These are phyloP conservation scores for Cryptococcus floricola DNA, from an alignment of 1,284 basidiomycete species.

Conservation along the genomic window DNA sequence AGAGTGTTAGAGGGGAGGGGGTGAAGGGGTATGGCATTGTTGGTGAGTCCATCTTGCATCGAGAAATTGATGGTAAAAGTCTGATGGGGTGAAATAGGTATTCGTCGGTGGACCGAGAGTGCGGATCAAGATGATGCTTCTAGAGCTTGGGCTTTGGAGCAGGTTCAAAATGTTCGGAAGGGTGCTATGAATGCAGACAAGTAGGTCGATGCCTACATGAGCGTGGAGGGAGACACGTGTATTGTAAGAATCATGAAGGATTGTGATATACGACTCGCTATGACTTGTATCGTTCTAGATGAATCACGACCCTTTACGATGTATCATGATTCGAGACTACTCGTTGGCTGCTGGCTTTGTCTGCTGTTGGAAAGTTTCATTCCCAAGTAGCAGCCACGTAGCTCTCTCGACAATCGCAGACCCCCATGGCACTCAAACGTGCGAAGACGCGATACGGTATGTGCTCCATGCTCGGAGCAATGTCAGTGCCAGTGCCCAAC, in stretches of 20 bases:
- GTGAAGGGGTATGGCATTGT: constrained; percentile 89
- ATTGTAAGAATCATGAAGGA: neutral
- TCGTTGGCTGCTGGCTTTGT: too few relatives aligned
- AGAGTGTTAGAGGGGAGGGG: constrained; percentile 81
- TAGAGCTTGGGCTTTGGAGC: constrained; percentile 39
- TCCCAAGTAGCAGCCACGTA: too few relatives aligned
- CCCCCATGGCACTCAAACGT: too few relatives aligned
- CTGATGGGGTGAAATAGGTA: constrained; percentile 14
- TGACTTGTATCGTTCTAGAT: too few relatives aligned
- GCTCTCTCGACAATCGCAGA: too few relatives aligned
- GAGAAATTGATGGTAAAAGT: neutral
- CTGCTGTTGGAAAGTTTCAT: too few relatives aligned
- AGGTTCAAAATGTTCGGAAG: constrained; percentile 36
- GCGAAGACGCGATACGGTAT: too few relatives aligned
- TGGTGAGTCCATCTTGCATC: constrained; percentile 55
- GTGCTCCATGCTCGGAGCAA: too few relatives aligned
- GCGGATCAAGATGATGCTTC: constrained; percentile 27
- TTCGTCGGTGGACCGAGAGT: constrained; percentile 33
- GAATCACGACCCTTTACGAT: too few relatives aligned
- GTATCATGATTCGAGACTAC: too few relatives aligned
- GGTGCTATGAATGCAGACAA: constrained; percentile 8
- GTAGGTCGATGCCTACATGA: constrained; percentile 5
- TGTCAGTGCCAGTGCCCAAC: too few relatives aligned
- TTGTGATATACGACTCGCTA: too few relatives aligned
- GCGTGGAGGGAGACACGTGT: constrained; percentile 1